A percentile compares a stretch with the other conserved stretches of the same genome.
Conservation (phyloP, 345 rosid genomes). For the Raphanus raphanistrum region DNA sequence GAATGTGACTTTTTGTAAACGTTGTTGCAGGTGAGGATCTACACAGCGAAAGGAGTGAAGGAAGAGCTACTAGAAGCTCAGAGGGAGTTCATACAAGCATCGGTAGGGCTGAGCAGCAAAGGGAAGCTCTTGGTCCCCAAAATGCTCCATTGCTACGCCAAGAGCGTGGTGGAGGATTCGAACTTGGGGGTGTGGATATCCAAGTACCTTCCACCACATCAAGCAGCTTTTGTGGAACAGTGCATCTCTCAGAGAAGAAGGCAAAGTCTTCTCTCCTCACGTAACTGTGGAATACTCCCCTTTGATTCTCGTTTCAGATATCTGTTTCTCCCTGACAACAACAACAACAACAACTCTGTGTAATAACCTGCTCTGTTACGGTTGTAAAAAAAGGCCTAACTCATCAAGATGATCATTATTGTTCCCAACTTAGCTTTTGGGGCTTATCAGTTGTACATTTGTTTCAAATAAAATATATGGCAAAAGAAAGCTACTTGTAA, state of each 20-base stretch:
- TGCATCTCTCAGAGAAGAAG: constrained; percentile 74
- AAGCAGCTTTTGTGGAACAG: constrained; percentile 79
- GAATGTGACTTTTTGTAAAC: too few relatives aligned
- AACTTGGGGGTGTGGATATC: constrained; percentile 84
- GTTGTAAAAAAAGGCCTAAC: not conserved
- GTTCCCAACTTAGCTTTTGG: not conserved
- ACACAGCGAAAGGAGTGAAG: constrained; percentile 62
- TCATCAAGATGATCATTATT: not conserved
- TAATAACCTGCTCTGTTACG: not conserved
- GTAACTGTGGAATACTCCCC: constrained; percentile 75
- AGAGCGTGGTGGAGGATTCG: constrained; percentile 69
- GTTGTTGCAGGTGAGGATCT: constrained; percentile 66
- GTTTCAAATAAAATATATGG: not conserved
- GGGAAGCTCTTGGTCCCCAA: constrained; percentile 88
- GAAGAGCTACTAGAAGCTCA: constrained; percentile 84
- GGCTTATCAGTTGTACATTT: constrained; percentile 15
- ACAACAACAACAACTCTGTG: constrained; percentile 13
- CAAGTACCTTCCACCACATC: constrained; percentile 74
- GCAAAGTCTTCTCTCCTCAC: constrained; percentile 64
- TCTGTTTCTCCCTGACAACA: constrained; percentile 60
- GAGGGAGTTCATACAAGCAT: constrained; percentile 72
- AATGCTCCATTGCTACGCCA: constrained; percentile 80
- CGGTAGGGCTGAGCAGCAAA: constrained; percentile 83
- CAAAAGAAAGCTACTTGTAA: not conserved
- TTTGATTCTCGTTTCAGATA: constrained; percentile 84